Conservation (phyloP, 257 asterid species). For the Mitragyna speciosa region DNA sequence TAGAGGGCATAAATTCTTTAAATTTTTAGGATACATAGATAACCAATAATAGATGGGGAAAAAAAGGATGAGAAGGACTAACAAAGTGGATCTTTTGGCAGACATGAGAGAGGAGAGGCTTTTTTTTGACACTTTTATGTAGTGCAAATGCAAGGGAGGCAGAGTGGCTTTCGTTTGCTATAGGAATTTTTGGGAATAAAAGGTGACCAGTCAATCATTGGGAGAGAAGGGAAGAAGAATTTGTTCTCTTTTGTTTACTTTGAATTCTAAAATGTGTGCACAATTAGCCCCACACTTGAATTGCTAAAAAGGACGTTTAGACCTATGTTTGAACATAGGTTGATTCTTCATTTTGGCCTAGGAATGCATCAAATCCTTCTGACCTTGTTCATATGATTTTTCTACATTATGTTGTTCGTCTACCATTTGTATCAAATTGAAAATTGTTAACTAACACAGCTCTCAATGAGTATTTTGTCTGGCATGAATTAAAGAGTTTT, state of each 20-base stretch:
- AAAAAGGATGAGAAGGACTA: no score
- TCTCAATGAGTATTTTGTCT: background rate
- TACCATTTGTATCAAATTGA: no score
- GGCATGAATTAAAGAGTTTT: background rate
- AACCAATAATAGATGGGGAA: no score
- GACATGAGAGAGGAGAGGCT: background rate
- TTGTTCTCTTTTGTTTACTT: background rate
- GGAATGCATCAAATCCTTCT: background rate
- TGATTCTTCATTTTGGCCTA: background rate
- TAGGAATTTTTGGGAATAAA: background rate
- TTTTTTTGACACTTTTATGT: background rate
- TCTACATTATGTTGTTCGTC: no score
- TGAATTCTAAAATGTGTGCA: background rate
- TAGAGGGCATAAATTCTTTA: no score
- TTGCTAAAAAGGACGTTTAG: background rate
- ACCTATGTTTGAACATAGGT: background rate
- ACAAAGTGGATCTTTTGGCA: background rate
- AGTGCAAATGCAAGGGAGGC: background rate
- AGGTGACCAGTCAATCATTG: slow-evolving; percentile 3
- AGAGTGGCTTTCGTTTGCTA: background rate
- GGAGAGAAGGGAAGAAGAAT: background rate
- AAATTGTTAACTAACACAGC: background rate
- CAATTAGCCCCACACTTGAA: background rate
- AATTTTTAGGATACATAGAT: no score
- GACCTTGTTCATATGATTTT: no score